Base-by-base conservation (phyloP, 257 asterid genomes). In the Gentiana dahurica region DNA sequence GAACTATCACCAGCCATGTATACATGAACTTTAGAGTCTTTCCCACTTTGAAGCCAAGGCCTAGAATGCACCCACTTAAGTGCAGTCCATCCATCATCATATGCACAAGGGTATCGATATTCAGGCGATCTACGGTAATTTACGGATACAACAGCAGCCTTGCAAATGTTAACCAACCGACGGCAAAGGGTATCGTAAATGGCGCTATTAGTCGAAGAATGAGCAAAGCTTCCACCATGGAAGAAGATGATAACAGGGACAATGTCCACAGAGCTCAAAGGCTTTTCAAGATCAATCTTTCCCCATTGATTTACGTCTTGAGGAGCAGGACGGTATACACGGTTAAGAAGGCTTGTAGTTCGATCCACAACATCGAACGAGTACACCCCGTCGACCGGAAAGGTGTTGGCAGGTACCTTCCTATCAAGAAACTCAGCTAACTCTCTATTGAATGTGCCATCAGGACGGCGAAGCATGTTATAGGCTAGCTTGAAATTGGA, bases 151-250 rank as follows among this genome's bases (percentile, higher is more conserved):
- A 77, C 77, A 32, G 60, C 82, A 3, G 74, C 71, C 63, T 69
- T 69, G 55, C 82, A 77, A 36, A 55, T 73, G 49, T 36, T 69
- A 11, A 77, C 82, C 34, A 77, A 49, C 15, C 82, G 70, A n/a
- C 79, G 79, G 49, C 82, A 77, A 56, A 77, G 68, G 3, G 74
- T 73, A 47, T 77, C 82, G 45, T 77, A 77, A 11, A 77, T 77
- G 10, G 79, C 77, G 64, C 82, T 73, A 52, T 77, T 70, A 13
- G 79, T 74, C 13, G 82, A 73, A 6, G 82, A 77, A 64, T 77
- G 82, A 38, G 72, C 53, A 45, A 77, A 77, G 61, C 82, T 77
- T 51, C 82, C 82, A 5, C 82, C 82, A 12, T 76, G 82, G 56
- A 73, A 76, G 67, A 69, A 76, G 3, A 72, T 5, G 13, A 76